Evolutionary conservation across 2,329 filamentous ascomycete species (phyloP).

Genomic region (Aschersonia sp.): DNA sequence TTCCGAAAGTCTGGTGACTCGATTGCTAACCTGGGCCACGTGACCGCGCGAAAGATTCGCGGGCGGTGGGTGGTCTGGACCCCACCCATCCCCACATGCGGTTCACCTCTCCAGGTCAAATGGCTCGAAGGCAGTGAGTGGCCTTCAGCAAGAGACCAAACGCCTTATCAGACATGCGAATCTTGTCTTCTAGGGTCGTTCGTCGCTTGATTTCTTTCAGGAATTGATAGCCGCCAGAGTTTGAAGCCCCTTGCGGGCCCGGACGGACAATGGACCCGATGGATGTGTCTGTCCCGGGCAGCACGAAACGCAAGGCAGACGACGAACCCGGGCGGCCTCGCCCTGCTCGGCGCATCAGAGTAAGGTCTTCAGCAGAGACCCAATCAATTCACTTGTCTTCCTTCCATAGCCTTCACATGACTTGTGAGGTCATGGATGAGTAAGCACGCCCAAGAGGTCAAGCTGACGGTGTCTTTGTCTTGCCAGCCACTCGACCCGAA

Average conservation of each 20-base stretch:
- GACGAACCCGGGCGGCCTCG: conserved; percentile 20
- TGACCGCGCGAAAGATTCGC: neutral
- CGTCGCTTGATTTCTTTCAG: too few relatives aligned
- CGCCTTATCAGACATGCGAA: too few relatives aligned
- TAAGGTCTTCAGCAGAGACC: conserved; percentile 8
- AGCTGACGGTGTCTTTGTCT: neutral
- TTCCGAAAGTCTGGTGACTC: too few relatives aligned
- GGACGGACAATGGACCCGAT: conserved; percentile 18
- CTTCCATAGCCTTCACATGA: too few relatives aligned
- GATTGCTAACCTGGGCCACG: neutral
- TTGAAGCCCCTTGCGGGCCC: too few relatives aligned
- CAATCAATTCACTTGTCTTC: neutral
- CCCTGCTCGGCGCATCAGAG: conserved; percentile 34
- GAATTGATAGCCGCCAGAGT: too few relatives aligned
- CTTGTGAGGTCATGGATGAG: too few relatives aligned
- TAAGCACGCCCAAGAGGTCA: too few relatives aligned
- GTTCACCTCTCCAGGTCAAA: too few relatives aligned
- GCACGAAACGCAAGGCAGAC: conserved; percentile 36
- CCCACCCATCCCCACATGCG: neutral
- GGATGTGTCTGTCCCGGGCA: conserved; percentile 25
- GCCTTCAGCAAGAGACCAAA: too few relatives aligned
- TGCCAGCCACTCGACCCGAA: conserved; percentile 68
- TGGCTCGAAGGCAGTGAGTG: too few relatives aligned
- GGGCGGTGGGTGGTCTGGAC: neutral
- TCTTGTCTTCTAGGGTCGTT: too few relatives aligned